A percentile compares a stretch with the other conserved stretches of the same genome.
Evolutionary conservation across 768 basidiomycete species (phyloP).

Genomic region (Suillus hirtellus): DNA sequence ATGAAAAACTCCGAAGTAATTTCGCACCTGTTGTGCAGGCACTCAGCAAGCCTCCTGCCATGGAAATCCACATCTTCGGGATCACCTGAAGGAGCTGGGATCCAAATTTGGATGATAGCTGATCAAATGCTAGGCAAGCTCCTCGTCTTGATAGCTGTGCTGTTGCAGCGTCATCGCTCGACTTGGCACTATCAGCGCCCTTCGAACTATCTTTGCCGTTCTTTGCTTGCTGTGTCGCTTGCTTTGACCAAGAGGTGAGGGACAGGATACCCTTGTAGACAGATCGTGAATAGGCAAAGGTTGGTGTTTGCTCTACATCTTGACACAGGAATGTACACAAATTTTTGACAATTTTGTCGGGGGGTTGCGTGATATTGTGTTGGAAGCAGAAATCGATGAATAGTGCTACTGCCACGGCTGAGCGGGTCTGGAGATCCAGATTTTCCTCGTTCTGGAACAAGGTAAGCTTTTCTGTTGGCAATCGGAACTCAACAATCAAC

Average conservation of each 20-base stretch:
- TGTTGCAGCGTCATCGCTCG: conserved; percentile 56
- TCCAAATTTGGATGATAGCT: conserved; percentile 79
- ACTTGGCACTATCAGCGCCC: conserved; percentile 42
- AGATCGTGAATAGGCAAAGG: conserved; percentile 72
- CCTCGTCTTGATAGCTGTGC: conserved; percentile 81
- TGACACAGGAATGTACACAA: conserved; percentile 96
- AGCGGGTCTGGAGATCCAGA: conserved; percentile 81
- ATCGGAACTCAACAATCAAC: conserved; percentile 17
- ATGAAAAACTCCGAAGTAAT: neutral
- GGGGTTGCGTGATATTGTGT: conserved; percentile 76
- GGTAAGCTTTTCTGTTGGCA: conserved; percentile 14
- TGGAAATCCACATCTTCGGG: conserved; percentile 95
- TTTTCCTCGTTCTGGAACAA: conserved; percentile 79
- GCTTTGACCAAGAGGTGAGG: conserved; percentile 48
- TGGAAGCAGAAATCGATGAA: conserved; percentile 85
- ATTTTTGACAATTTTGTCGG: conserved; percentile 96
- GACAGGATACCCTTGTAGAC: conserved; percentile 75
- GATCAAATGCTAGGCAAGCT: conserved; percentile 77
- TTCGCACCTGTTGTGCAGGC: conserved; percentile 65
- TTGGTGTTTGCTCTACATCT: conserved; percentile 85
- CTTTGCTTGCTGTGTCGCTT: conserved; percentile 31
- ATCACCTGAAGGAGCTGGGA: conserved; percentile 68
- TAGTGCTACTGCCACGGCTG: conserved; percentile 81
- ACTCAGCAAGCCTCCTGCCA: conserved; percentile 74
- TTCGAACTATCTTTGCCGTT: conserved; percentile 42